Base-by-base conservation (phyloP, 2,329 filamentous ascomycete genomes). In the Paracamarosporium sp. region DNA sequence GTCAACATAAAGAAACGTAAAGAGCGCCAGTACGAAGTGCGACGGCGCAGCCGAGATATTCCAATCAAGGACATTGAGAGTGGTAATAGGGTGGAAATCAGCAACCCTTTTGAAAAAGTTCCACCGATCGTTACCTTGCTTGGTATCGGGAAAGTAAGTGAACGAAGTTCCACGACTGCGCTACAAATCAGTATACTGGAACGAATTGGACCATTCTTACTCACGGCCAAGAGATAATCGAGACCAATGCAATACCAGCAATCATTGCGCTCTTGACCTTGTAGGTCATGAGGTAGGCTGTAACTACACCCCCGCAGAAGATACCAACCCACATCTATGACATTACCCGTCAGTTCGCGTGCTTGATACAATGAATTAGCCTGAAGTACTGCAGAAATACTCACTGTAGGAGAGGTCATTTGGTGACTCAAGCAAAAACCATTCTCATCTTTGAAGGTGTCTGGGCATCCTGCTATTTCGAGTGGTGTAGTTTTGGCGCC, bases 1-100 rank as follows among this genome's bases (percentile, higher is more conserved):
- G 71, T 96, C 92, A 64, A 96, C 92, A 67, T 96, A 96, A n/a
- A 96, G 79, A 51, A 96, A 96, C 1, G 92, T 96, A 74, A 96
- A 88, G 53, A 96, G 86, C 0, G 92, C 92, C 50, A 95, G 83
- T 15, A 88, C 90, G 68, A 96, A 96, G 66, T 95, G 88, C 4
- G 86, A 86, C 11, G 89, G 87, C 50, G 90, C 86, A 6, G 81
- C 80, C 3, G 82, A 75, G 22, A 96, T 80, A 64, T 90, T 79
- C 89, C 91, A 96, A 56, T 93, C 82, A 70, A 93, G 88, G 1
- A 87, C 90, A 43, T 85, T 86, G 11, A 96, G 83, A 1, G 86
- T 90, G 38, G 84, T 73, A 70, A 96, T 94, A 9, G 86, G 85
- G 71, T 93, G 91, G 79, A 96, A 95, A 28, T 87, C 86, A 30